Percentiles rank a stretch among this genome's conserved stretches.
These are phyloP conservation scores for Trebouxia sp. DNA, from an alignment of 139 green algal species.

Conservation along the genomic window DNA sequence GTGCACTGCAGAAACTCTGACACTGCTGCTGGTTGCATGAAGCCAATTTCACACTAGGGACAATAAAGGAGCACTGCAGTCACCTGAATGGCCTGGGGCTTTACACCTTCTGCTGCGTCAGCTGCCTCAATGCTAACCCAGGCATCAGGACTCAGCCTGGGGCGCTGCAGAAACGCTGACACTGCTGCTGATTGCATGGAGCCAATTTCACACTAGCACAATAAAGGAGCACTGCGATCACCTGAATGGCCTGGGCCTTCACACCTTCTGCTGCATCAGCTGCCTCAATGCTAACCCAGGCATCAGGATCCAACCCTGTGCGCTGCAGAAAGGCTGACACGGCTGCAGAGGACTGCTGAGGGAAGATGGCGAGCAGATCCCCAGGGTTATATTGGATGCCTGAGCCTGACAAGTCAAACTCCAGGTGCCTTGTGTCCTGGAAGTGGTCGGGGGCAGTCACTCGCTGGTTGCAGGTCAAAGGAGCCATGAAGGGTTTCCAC, in stretches of 20 bases:
- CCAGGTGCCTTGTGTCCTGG: constrained; percentile 84
- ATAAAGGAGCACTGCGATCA: too few relatives aligned
- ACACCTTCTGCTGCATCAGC: not conserved
- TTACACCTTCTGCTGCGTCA: not conserved
- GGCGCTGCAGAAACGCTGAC: constrained; percentile 45
- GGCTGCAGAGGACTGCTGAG: constrained; percentile 41
- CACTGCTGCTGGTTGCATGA: constrained; percentile 41
- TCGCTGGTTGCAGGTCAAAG: constrained; percentile 61
- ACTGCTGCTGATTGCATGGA: too few relatives aligned
- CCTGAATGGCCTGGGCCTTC: not conserved
- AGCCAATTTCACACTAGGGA: too few relatives aligned
- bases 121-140: constrained; percentile 52
- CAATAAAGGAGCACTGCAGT: too few relatives aligned
- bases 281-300: constrained; percentile 52
- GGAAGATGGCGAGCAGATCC: constrained; percentile 80
- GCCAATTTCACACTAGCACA: too few relatives aligned
- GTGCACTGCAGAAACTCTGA: constrained; percentile 48
- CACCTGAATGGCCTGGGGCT: too few relatives aligned
- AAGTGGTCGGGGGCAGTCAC: constrained; percentile 75
- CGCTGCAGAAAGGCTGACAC: constrained; percentile 53
- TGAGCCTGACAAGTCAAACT: constrained; percentile 63
- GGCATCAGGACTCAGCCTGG: constrained; percentile 48
- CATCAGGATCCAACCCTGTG: constrained; percentile 49
- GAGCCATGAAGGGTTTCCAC: constrained; percentile 60
- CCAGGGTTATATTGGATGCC: constrained; percentile 73